Evolutionary conservation across 768 basidiomycete genomes (phyloP).

Genomic region (Lactarius evosmus): DNA sequence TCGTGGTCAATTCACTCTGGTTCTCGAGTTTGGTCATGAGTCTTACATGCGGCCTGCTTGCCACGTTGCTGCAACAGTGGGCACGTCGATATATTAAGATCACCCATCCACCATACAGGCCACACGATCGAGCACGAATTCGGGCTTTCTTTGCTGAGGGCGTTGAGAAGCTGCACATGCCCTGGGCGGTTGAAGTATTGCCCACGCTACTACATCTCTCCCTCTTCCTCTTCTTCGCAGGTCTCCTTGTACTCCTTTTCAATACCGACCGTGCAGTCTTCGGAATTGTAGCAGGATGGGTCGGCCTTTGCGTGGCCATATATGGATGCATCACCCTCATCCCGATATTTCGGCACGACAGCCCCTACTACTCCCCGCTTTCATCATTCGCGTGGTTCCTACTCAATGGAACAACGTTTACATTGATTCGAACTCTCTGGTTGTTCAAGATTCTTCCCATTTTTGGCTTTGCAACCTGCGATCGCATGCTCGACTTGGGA

Average conservation of each 20-base stretch:
- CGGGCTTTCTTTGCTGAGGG: background rate
- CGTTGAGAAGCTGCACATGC: background rate
- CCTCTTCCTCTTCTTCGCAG: slow-evolving; percentile 8
- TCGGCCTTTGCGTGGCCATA: background rate
- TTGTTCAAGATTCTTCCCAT: no score
- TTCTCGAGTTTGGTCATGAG: slow-evolving; percentile 6
- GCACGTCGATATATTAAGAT: slow-evolving; percentile 2
- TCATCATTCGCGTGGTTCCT: no score
- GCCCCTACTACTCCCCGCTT: no score
- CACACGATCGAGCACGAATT: background rate
- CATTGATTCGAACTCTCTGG: no score
- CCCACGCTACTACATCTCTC: background rate
- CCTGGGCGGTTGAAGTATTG: background rate
- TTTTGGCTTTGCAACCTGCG: no score
- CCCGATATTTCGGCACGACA: no score
- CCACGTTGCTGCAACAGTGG: background rate
- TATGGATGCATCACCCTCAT: no score
- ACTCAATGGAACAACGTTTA: no score
- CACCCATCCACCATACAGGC: background rate
- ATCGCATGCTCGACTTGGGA: no score
- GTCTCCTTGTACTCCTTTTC: background rate
- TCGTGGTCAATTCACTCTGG: slow-evolving; percentile 16
- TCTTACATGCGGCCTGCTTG: background rate
- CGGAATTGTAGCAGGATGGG: background rate
- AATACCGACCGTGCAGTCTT: background rate